Conservation (phyloP, 140 eudicot species). For the Oenanthe javanica region DNA sequence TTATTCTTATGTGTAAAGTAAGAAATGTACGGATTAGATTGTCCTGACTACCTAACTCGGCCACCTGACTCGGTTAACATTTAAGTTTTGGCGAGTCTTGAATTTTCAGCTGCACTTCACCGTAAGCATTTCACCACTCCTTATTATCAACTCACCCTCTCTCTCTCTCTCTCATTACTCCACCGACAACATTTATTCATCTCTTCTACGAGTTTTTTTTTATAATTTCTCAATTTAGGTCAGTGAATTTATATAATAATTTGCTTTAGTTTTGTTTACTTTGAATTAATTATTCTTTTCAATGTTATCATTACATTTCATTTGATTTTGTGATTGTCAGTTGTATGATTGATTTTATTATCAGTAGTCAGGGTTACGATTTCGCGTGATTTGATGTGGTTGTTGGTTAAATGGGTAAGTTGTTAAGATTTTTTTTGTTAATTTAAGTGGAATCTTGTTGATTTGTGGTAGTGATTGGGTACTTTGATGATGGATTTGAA, state of each 20-base stretch:
- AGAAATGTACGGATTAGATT: too few relatives aligned
- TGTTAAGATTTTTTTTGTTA: background rate
- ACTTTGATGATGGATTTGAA: background rate
- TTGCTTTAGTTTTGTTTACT: too few relatives aligned
- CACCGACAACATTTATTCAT: background rate
- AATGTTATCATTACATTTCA: too few relatives aligned
- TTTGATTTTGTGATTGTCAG: background rate
- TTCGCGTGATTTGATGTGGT: background rate
- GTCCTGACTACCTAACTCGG: background rate
- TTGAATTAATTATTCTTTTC: too few relatives aligned
- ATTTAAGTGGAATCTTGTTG: background rate
- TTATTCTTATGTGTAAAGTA: too few relatives aligned
- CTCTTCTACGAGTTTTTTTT: too few relatives aligned
- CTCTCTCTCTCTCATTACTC: background rate
- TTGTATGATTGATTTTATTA: background rate
- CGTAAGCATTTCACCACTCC: too few relatives aligned
- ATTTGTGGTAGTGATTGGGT: background rate
- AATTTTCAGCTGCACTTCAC: background rate
- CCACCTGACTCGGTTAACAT: background rate
- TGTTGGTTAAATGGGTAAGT: background rate
- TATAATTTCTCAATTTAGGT: background rate
- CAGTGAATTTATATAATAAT: background rate
- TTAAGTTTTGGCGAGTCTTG: background rate
- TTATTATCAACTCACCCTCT: too few relatives aligned
- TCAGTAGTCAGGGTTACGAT: background rate